These are phyloP conservation scores for Solanum sejunctum DNA, from an alignment of 257 asterid genomes.

Conservation along the genomic window DNA sequence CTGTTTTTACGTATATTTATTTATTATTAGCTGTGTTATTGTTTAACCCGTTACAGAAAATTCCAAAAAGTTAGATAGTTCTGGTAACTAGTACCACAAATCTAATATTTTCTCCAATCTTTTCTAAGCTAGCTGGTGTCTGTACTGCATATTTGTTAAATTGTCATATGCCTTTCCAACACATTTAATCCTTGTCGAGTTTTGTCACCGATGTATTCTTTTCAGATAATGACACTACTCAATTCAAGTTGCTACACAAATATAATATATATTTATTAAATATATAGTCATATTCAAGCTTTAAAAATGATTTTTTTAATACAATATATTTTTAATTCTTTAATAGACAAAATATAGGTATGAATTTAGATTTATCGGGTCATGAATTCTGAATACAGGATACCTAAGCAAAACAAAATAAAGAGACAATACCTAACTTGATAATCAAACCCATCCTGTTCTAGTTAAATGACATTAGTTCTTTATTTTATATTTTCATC, in stretches of 20 bases:
- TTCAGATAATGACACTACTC: not conserved
- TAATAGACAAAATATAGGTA: not conserved
- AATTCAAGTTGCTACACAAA: not conserved
- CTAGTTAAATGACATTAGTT: not conserved
- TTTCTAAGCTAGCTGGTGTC: not conserved
- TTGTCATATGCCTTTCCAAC: not conserved
- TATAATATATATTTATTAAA: not conserved
- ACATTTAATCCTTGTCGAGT: not conserved
- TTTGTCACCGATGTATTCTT: not conserved
- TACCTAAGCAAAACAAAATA: not conserved
- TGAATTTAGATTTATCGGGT: not conserved
- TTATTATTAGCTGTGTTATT: not conserved
- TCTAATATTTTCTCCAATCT: not conserved
- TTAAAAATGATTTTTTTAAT: not conserved
- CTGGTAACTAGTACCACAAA: not conserved
- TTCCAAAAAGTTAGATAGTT: not conserved
- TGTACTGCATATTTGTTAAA: not conserved
- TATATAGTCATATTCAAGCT: fast-evolving
- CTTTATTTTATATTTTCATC: not conserved
- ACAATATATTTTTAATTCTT: not conserved
- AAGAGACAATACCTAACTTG: not conserved
- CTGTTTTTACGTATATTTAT: not conserved
- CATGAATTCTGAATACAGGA: not conserved
- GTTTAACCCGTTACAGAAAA: not conserved
- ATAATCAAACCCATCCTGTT: not conserved